Evolutionary conservation across 2,329 filamentous ascomycete species (phyloP).

Genomic region (Pestalotiopsis fici): DNA sequence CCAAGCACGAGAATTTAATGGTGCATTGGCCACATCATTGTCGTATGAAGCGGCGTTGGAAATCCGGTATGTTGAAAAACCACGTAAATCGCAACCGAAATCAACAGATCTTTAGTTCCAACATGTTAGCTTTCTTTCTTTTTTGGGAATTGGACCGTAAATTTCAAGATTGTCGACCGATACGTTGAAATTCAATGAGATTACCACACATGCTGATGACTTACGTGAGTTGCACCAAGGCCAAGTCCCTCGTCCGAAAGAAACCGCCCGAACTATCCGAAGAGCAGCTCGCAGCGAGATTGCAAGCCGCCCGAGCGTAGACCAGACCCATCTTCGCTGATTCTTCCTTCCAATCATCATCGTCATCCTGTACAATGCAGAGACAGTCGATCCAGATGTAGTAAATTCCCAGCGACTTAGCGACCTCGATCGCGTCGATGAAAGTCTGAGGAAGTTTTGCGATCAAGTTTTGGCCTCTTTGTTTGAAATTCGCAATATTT

Average conservation of each 20-base stretch:
- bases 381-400: constrained; percentile 14
- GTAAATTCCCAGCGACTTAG: not conserved
- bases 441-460: not conserved
- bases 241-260: not conserved
- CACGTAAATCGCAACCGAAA: too few relatives aligned
- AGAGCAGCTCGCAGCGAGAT: not conserved
- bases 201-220: not conserved
- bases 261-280: not conserved
- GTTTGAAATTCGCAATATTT: not conserved
- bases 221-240: too few relatives aligned
- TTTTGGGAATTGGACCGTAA: too few relatives aligned
- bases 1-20: not conserved
- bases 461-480: not conserved
- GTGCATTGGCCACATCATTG: not conserved
- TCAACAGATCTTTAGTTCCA: too few relatives aligned
- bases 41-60: too few relatives aligned
- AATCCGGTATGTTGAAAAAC: too few relatives aligned
- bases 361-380: constrained; percentile 10
- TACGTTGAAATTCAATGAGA: too few relatives aligned
- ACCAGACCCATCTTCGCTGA: constrained; percentile 1
- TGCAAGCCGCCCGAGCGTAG: constrained; percentile 1
- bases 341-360: constrained; percentile 4
- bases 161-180: too few relatives aligned
- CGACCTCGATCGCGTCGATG: not conserved
- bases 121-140: too few relatives aligned